Percentiles rank a stretch among this genome's conserved stretches.
These are phyloP conservation scores for Arabidopsis suecica DNA, from an alignment of 345 rosid genomes.

Conservation along the genomic window DNA sequence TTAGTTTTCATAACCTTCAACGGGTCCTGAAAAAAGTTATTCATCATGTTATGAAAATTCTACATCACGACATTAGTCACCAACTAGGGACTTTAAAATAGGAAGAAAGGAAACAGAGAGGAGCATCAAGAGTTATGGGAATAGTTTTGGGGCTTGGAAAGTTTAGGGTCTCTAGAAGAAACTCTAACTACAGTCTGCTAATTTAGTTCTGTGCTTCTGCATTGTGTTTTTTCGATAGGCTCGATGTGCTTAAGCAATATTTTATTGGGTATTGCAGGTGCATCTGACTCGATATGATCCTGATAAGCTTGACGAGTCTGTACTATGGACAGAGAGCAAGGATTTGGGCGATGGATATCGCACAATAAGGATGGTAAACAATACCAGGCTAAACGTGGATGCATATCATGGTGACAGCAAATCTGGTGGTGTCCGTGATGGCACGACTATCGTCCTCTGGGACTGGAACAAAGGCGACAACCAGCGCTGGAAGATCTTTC, in stretches of 20 bases:
- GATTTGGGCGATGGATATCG: slow-evolving; percentile 48
- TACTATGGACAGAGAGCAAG: slow-evolving; percentile 76
- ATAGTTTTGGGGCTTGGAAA: not conserved
- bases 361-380: slow-evolving; percentile 72
- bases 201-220: not conserved
- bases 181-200: not conserved
- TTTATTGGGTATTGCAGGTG: slow-evolving; percentile 54
- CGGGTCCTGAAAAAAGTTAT: not conserved
- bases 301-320: slow-evolving; percentile 64
- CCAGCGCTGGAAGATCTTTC: slow-evolving; percentile 83
- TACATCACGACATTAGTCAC: not conserved
- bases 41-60: not conserved
- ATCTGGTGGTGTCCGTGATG: slow-evolving; percentile 80
- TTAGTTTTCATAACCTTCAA: not conserved
- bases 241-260: not conserved
- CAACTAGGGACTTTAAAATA: not conserved
- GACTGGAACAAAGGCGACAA: slow-evolving; percentile 85
- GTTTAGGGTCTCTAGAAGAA: not conserved
- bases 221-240: not conserved
- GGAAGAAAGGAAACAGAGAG: not conserved
- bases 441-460: slow-evolving; percentile 76
- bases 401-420: slow-evolving; percentile 76
- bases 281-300: slow-evolving; percentile 62
- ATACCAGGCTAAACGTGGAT: slow-evolving; percentile 69
- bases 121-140: not conserved